phyloP scores from a whole-genome alignment of 169 alveolate genomes.

The Besnoitia besnoiti region DNA sequence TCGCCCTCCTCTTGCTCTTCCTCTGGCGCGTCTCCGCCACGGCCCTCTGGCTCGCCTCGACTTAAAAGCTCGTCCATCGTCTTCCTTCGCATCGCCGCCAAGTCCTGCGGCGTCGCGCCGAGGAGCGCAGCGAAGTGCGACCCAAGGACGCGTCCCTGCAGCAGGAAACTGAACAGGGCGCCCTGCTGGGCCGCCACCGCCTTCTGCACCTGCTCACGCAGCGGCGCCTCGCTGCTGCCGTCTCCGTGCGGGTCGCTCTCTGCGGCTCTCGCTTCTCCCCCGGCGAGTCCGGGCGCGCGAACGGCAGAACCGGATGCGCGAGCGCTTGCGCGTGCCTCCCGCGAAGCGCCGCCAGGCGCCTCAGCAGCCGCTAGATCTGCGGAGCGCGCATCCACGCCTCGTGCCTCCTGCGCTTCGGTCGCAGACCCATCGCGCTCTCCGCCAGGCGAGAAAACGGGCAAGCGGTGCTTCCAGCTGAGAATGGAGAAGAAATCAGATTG shows the following conservation, averaged over 20 bases:
- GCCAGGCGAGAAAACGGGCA: too few species aligned
- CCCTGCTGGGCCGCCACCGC: neutral
- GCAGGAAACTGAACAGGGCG: neutral
- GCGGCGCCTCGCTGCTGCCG: neutral
- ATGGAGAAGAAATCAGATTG: conserved; percentile 37
- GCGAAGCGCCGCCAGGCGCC: too few species aligned
- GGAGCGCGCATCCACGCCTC: too few species aligned
- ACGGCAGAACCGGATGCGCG: neutral
- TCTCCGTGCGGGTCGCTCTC: neutral
- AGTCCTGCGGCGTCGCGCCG: neutral
- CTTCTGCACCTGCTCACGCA: neutral
- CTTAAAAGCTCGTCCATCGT: neutral
- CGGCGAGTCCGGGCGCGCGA: neutral
- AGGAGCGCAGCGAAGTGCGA: conserved; percentile 2
- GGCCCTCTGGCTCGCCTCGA: neutral
- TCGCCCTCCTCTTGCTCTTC: neutral
- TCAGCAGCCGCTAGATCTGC: too few species aligned
- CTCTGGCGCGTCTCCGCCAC: neutral
- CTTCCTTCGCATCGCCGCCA: neutral
- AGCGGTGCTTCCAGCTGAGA: conserved; percentile 3
- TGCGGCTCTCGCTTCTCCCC: neutral
- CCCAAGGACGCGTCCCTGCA: conserved; percentile 29
- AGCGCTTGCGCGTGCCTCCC: neutral
- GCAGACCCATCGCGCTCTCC: too few species aligned
- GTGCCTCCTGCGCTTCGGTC: too few species aligned